These are phyloP conservation scores for Chlorella vulgaris DNA, from an alignment of 139 green algal species.

Conservation along the genomic window DNA sequence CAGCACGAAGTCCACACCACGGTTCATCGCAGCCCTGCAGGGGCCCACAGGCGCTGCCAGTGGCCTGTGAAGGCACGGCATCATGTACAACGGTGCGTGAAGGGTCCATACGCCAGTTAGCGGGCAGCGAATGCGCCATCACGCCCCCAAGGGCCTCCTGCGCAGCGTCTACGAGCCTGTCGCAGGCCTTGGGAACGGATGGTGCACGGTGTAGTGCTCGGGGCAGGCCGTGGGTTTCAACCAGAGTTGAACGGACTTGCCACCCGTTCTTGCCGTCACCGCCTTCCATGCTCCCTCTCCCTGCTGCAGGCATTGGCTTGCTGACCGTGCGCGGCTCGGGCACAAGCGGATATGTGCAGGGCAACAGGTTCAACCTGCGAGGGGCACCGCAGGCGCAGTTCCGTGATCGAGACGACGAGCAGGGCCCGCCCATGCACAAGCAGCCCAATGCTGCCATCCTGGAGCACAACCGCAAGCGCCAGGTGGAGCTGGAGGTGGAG, in stretches of 20 bases:
- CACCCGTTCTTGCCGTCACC: neutral
- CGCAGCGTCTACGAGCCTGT: too few relatives aligned
- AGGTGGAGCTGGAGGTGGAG: conserved; percentile 91
- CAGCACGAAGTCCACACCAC: neutral
- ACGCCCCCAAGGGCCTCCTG: too few relatives aligned
- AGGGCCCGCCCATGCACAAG: conserved; percentile 16
- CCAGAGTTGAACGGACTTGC: neutral
- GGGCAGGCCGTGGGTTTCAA: neutral
- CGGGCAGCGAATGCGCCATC: neutral
- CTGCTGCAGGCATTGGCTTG: conserved; percentile 79
- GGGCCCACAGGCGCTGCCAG: neutral
- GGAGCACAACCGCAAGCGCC: conserved; percentile 91
- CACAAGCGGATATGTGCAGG: conserved; percentile 94
- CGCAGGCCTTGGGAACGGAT: too few relatives aligned
- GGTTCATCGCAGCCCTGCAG: neutral
- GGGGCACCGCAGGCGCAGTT: conserved; percentile 15
- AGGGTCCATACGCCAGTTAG: too few relatives aligned
- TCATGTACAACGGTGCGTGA: conserved; percentile 86
- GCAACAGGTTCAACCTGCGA: conserved; percentile 94
- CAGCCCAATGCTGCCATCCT: conserved; percentile 80
- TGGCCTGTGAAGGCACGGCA: neutral
- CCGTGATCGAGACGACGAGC: conserved; percentile 20
- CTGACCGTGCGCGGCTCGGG: conserved; percentile 88
- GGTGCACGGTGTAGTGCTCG: too few relatives aligned
- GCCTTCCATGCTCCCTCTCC: neutral